These are phyloP conservation scores for Candida maesae DNA, from an alignment of 805 yeast genomes.

Conservation along the genomic window DNA sequence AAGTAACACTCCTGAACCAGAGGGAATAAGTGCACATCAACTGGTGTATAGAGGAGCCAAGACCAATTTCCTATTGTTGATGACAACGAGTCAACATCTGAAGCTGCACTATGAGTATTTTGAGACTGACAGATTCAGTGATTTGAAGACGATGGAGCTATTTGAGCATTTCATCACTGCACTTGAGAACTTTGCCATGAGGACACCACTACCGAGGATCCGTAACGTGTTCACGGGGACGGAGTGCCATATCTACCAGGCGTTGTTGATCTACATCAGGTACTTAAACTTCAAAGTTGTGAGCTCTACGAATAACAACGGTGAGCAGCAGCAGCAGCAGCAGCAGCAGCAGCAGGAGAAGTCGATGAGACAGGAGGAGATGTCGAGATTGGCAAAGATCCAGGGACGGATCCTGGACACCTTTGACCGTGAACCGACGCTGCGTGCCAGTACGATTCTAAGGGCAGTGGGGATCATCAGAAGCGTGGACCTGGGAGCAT, in stretches of 20 bases:
- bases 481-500: constrained; percentile 4
- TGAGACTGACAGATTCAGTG: constrained; percentile 15
- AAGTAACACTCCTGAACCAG: too few relatives aligned
- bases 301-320: too few relatives aligned
- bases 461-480: constrained; percentile 6
- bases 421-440: constrained; percentile 6
- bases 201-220: constrained; percentile 2
- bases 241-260: constrained; percentile 23
- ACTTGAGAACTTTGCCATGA: neutral
- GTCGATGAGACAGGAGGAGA: constrained; percentile 4
- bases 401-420: constrained; percentile 9
- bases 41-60: too few relatives aligned
- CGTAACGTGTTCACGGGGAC: constrained; percentile 15
- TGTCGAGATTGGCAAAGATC: constrained; percentile 5
- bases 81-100: constrained; percentile 15
- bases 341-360: constrained; percentile 2
- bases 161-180: constrained; percentile 3
- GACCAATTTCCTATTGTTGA: constrained; percentile 7
- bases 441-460: constrained; percentile 2
- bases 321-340: constrained; percentile 2
- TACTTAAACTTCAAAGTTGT: constrained; percentile 21
- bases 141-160: constrained; percentile 14
- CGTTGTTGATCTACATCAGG: constrained; percentile 20
- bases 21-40: too few relatives aligned
- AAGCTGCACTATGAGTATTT: constrained; percentile 17